Evolutionary conservation across 2,329 filamentous ascomycete species (phyloP), one percentile per base, ranked within the genome.

Genomic region (Aspergillus fijiensis): DNA sequence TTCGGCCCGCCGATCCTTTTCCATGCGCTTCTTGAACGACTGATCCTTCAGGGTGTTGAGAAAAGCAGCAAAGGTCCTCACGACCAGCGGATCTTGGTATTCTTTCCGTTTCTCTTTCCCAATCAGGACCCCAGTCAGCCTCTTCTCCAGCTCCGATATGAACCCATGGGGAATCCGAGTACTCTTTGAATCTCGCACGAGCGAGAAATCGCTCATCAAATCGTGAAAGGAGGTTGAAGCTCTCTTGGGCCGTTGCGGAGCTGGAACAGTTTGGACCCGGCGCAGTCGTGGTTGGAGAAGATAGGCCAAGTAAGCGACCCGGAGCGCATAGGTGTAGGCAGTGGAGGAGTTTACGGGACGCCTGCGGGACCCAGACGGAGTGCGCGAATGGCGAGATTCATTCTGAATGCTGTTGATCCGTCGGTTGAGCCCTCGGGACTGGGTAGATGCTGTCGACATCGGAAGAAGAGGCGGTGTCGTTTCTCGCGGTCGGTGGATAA

Each of bases 1-100:
- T 76, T 99, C 95, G 23, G 96, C 89, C 71, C 94, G 89, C 63
- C 94, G 86, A 75, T 97, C 94, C 78, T 96, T 96, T 72, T 97
- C 92, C 81, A 97, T 92, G 60, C 88, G 89, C 79, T 92, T 96
- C 67, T 91, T 89, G 72, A 97, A 97, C 50, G 86, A 87, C 63
- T 88, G 88, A 63, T 96, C 91, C 68, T 94, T 97, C 74, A 99
- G 90, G 59, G 92, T 90, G 60, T 94, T 97, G 73, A 97, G 89
- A 65, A 96, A 96, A 65, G 92, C 91, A 58, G 92, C 95, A 79
- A 99, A 99, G 2, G 92, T 96, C 63, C 94, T 86, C 79, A 96
- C 97, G 65, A 99, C 89, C 27, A 89, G 82, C n/a, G 90, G 83
- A 80, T 99, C 95, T 72, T 89, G 91, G 78, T 90, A 99, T 70